These are phyloP conservation scores for Claviceps pazoutovae DNA, from an alignment of 2,329 filamentous ascomycete species.

Conservation along the genomic window DNA sequence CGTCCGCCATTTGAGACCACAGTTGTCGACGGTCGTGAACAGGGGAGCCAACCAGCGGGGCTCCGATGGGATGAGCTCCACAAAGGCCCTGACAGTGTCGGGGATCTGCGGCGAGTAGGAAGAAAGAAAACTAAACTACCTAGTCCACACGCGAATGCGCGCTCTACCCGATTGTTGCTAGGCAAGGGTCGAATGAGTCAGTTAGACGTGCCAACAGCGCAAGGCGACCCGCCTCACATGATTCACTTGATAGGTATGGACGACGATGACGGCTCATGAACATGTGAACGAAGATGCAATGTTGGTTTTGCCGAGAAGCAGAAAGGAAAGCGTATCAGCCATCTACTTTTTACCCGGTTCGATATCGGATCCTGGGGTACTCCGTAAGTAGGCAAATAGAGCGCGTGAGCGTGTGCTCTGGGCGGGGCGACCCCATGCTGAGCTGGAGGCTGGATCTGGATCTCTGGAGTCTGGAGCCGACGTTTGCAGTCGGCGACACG, in stretches of 20 bases:
- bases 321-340: too few relatives aligned
- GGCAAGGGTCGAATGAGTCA: conserved; percentile 4
- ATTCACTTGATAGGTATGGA: neutral
- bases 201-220: conserved; percentile 6
- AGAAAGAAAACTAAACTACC: neutral
- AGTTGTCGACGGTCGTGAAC: neutral
- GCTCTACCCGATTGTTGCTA: neutral
- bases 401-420: too few relatives aligned
- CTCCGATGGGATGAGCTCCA: conserved; percentile 1
- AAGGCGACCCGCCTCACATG: conserved; percentile 3
- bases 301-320: too few relatives aligned
- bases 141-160: neutral
- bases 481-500: neutral
- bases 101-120: neutral
- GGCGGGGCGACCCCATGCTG: neutral
- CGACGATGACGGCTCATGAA: neutral
- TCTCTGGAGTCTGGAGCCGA: neutral
- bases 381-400: too few relatives aligned
- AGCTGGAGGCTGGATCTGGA: neutral
- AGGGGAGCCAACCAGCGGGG: neutral
- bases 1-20: neutral
- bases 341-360: too few relatives aligned
- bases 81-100: neutral
- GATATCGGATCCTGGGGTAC: neutral
- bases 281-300: too few relatives aligned